Base-by-base conservation (phyloP, 1,284 basidiomycete species). In the Ustilago bromivora region DNA sequence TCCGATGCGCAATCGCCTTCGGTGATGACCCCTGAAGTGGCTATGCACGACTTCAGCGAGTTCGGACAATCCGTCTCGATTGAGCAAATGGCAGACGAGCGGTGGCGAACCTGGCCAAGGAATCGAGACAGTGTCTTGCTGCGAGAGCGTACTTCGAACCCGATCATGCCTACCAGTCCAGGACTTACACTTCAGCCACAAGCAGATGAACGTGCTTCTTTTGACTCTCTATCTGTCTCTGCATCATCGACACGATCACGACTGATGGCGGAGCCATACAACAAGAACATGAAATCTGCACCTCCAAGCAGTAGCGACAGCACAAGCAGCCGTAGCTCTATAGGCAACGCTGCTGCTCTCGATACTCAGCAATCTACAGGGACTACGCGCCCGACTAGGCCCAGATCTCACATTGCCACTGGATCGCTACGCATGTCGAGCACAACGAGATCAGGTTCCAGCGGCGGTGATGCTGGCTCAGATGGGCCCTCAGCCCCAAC, bases 31-130 rank as follows among this genome's bases (percentile, higher is more conserved):
- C 68, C 61, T 4, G 71, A 73, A 31, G 57, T 68, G 1, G 47
- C 46, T 43, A 69, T 70, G 62, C 41, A 58, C 31, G 72, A 70
- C n/a, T 70, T 75, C 28, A 74, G 71, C 66, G 72, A 75, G 32
- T 75, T 75, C 40, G 66, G 66, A 6, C 66, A 75, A 40, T 69
- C 66, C 7, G 60, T 75, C n/a, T 63, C 72, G 15, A 75, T 75
- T 23, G 66, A 75, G 54, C 59, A 69, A 2, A 75, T 75, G 72
- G 72, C 72, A 1, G 72, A 75, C 19, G 57, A 62, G 17, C 58
- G 66, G 2, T 75, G 72, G 72, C 67, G 72, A 28, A 75, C 66
- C 2, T 75, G 72, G 72, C 72, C 66, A 6, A 43, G 72, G n/a
- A 51, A 57, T 19, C 43, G 57, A 4, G 63, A 49, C 4, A 51